Evolutionary conservation across 495 filamentous ascomycete genomes (phyloP).

Genomic region (Jackrogersella minutella): DNA sequence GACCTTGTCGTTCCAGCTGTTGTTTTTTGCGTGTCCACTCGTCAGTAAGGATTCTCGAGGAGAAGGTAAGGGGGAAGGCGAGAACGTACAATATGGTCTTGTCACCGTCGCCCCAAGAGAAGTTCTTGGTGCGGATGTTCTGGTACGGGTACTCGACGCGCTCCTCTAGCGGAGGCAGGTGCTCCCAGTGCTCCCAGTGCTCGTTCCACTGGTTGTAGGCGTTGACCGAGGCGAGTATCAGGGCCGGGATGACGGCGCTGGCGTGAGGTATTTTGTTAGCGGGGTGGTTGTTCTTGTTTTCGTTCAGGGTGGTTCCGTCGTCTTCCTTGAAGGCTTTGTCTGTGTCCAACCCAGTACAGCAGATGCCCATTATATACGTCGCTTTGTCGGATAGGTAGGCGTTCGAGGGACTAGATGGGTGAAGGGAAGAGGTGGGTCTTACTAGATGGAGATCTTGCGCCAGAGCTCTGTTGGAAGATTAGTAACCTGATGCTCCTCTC

Average conservation of each 20-base stretch:
- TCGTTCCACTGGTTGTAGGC: constrained; percentile 89
- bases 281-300: constrained; percentile 6
- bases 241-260: constrained; percentile 72
- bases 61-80: neutral
- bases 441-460: constrained; percentile 95
- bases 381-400: neutral
- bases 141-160: constrained; percentile 89
- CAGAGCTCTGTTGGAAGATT: constrained; percentile 74
- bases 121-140: constrained; percentile 93
- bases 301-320: neutral
- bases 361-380: neutral
- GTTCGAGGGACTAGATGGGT: neutral
- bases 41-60: no score
- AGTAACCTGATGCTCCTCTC: constrained; percentile 1
- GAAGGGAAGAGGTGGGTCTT: constrained; percentile 45
- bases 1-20: constrained; percentile 90
- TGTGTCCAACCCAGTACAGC: neutral
- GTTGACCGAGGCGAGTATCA: constrained; percentile 76
- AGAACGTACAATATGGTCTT: constrained; percentile 64
- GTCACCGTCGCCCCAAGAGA: constrained; percentile 89
- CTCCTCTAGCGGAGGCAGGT: constrained; percentile 88
- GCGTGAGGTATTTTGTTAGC: constrained; percentile 34
- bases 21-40: no score
- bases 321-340: no score
- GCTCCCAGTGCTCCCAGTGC: constrained; percentile 94